Conservation (phyloP, 305 asterid species). For the Ilex paraguariensis region DNA sequence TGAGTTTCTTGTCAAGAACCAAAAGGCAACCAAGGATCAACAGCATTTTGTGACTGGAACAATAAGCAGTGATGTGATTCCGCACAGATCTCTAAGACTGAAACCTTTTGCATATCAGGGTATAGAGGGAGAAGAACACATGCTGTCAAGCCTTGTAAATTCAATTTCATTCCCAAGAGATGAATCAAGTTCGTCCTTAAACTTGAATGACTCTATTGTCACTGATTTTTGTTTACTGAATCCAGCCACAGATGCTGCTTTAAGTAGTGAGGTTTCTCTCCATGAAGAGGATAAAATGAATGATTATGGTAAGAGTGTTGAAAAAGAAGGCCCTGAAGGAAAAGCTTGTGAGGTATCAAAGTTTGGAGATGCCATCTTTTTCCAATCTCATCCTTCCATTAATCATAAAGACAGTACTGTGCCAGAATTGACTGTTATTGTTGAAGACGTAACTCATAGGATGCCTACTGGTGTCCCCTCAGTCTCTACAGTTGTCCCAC, state of each 20-base stretch:
- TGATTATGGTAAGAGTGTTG: conserved; percentile 14
- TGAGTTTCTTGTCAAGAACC: conserved; percentile 25
- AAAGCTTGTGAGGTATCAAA: conserved; percentile 13
- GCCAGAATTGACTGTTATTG: conserved; percentile 28
- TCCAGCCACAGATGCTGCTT: conserved; percentile 14
- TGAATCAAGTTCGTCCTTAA: conserved; percentile 15
- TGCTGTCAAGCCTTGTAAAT: neutral
- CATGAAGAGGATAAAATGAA: conserved; percentile 13
- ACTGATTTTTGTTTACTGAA: conserved; percentile 21
- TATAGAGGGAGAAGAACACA: conserved; percentile 20
- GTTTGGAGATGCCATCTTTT: conserved; percentile 18
- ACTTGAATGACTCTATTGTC: conserved; percentile 19
- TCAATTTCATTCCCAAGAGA: conserved; percentile 20
- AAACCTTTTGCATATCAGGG: conserved; percentile 20
- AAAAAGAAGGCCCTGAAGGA: conserved; percentile 11
- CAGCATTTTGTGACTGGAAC: conserved; percentile 15
- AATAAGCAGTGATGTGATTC: conserved; percentile 10
- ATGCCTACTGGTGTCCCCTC: conserved; percentile 31
- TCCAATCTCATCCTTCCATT: conserved; percentile 27
- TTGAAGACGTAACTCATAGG: conserved; percentile 48
- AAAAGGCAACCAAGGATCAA: conserved; percentile 19
- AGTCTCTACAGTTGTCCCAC: conserved; percentile 28
- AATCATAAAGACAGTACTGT: conserved; percentile 16
- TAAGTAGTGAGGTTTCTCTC: conserved; percentile 18
- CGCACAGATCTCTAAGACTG: conserved; percentile 16